A percentile compares a stretch with the other conserved stretches of the same genome.
Evolutionary conservation across 495 filamentous ascomycete species (phyloP).

Genomic region (Xylaria intraflava): DNA sequence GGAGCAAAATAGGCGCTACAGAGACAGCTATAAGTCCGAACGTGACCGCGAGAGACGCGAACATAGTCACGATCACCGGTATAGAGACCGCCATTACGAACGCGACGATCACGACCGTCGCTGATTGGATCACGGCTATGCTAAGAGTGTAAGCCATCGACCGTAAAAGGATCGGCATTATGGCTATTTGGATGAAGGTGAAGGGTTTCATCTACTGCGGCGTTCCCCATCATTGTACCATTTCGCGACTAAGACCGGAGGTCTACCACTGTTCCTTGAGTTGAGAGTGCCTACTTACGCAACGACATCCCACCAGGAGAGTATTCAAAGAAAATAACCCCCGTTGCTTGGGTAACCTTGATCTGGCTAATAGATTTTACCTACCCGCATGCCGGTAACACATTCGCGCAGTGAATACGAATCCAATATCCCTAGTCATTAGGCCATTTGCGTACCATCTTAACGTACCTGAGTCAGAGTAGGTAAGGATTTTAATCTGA

Average conservation of each 20-base stretch:
- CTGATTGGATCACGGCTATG: constrained; percentile 10
- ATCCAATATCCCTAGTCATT: neutral
- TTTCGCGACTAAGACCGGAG: neutral
- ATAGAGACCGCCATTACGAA: constrained; percentile 26
- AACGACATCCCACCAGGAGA: neutral
- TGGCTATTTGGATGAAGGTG: neutral
- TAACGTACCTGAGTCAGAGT: neutral
- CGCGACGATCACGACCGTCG: constrained; percentile 22
- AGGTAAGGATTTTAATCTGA: neutral
- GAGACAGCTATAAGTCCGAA: constrained; percentile 42
- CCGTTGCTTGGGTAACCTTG: neutral
- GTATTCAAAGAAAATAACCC: neutral
- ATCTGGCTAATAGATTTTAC: neutral
- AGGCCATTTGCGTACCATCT: neutral
- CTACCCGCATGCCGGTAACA: neutral
- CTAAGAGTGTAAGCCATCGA: neutral
- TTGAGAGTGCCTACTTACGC: too few relatives aligned
- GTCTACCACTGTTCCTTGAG: neutral
- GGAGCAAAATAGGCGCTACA: constrained; percentile 32
- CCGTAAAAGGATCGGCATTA: neutral
- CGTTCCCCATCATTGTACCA: neutral
- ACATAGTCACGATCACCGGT: constrained; percentile 29
- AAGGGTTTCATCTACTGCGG: neutral
- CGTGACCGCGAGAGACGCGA: constrained; percentile 39
- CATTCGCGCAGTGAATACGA: neutral